These are phyloP conservation scores for Hordeum vulgare DNA, from an alignment of 176 grass and related monocot genomes.

Conservation along the genomic window MorexV3_pseudomolecules_assembly NC_058518.1:16451069-16451568, in stretches of 20 bases:
- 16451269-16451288: not conserved
- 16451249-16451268: not conserved
- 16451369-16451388: not conserved
- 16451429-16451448: not conserved
- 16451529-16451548: constrained; percentile 32
- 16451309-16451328: not conserved
- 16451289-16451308: not conserved
- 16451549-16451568: constrained; percentile 82
- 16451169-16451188: not conserved
- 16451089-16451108: constrained; percentile 14
- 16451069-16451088: not conserved
- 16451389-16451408: not conserved
- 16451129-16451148: not conserved
- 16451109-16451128: not conserved
- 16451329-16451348: not conserved
- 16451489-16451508: not conserved
- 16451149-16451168: not conserved
- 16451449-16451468: not conserved
- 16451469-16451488: not conserved
- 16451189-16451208: not conserved
- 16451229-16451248: not conserved
- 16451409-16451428: not conserved
- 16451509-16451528: not conserved
- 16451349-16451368: constrained; percentile 5
- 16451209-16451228: not conserved